Percentiles rank a stretch among this genome's conserved stretches.
These are phyloP conservation scores for Fusarium buharicum DNA, from an alignment of 2,329 filamentous ascomycete genomes.

Conservation along the genomic window DNA sequence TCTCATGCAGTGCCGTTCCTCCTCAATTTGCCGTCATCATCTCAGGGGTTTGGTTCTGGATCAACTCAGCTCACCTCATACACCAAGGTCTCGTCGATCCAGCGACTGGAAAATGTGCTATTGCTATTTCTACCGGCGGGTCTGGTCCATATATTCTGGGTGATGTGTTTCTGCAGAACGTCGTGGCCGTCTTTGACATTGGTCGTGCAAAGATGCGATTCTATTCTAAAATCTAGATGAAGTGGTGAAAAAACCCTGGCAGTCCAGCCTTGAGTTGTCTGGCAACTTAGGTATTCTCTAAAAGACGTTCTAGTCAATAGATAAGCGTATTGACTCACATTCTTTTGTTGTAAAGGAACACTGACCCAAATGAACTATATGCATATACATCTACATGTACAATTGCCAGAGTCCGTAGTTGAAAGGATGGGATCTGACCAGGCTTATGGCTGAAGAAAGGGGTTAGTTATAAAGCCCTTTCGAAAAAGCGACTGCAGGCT, in stretches of 20 bases:
- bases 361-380: too few species aligned
- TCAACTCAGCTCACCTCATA: constrained; percentile 62
- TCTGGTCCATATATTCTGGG: constrained; percentile 61
- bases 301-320: too few species aligned
- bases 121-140: constrained; percentile 58
- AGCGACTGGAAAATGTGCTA: constrained; percentile 59
- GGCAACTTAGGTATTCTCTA: too few species aligned
- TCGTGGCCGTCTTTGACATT: constrained; percentile 60
- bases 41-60: constrained; percentile 55
- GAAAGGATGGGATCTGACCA: too few species aligned
- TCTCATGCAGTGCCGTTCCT: constrained; percentile 58
- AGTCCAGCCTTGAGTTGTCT: too few species aligned
- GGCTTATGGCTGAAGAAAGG: too few species aligned
- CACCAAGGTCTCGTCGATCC: constrained; percentile 57
- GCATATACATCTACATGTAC: too few species aligned
- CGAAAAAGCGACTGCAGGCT: neutral
- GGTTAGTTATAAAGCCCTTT: neutral
- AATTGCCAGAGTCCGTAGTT: too few species aligned
- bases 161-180: constrained; percentile 62
- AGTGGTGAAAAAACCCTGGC: neutral
- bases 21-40: constrained; percentile 60
- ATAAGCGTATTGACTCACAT: neutral
- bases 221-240: constrained; percentile 45
- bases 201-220: constrained; percentile 60
- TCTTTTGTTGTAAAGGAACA: neutral